Evolutionary conservation across 768 basidiomycete genomes (phyloP).

Genomic region (Suillus alpinus): DNA sequence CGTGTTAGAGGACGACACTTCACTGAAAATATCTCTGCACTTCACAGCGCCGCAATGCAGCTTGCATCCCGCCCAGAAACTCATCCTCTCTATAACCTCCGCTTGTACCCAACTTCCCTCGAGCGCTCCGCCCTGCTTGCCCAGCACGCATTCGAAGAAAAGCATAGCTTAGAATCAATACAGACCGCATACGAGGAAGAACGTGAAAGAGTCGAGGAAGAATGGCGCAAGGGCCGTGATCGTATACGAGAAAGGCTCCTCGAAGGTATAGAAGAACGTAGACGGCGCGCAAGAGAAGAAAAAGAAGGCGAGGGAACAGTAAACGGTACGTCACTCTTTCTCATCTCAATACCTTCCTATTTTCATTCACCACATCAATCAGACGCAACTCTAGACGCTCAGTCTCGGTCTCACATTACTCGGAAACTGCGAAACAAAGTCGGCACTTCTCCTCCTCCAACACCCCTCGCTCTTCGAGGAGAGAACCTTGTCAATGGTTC

Average conservation of each 20-base stretch:
- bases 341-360: conserved; percentile 5
- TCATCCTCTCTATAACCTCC: conserved; percentile 62
- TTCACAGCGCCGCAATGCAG: conserved; percentile 58
- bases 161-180: conserved; percentile 62
- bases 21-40: conserved; percentile 57
- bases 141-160: conserved; percentile 65
- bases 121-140: conserved; percentile 75
- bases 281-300: conserved; percentile 78
- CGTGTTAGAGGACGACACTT: conserved; percentile 54
- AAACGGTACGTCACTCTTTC: conserved; percentile 45
- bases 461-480: conserved; percentile 48
- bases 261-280: conserved; percentile 82
- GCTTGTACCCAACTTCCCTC: conserved; percentile 68
- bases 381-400: conserved; percentile 75
- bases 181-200: conserved; percentile 77
- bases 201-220: conserved; percentile 75
- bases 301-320: conserved; percentile 85
- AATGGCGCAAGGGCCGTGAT: conserved; percentile 74
- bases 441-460: conserved; percentile 75
- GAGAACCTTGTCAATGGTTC: conserved; percentile 37
- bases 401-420: conserved; percentile 77
- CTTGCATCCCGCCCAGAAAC: conserved; percentile 69
- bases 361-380: conserved; percentile 3
- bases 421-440: conserved; percentile 82
- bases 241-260: conserved; percentile 73